These are phyloP conservation scores for Bullera alba DNA, from an alignment of 768 basidiomycete genomes.

Conservation along the genomic window DNA sequence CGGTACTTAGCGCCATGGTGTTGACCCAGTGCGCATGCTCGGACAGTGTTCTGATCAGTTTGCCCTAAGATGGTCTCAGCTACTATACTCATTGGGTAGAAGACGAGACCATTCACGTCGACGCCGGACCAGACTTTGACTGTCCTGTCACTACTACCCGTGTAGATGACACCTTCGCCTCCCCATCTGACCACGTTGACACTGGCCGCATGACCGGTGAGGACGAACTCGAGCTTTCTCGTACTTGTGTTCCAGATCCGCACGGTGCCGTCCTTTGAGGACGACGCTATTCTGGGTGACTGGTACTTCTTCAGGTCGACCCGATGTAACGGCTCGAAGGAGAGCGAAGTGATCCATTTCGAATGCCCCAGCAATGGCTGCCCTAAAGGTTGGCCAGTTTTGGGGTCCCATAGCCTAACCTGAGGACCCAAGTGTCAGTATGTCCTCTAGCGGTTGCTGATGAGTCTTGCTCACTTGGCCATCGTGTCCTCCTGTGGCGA, in stretches of 20 bases:
- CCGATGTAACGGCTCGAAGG: conserved; percentile 96
- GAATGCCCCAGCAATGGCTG: conserved; percentile 86
- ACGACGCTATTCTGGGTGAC: conserved; percentile 79
- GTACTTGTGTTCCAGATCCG: conserved; percentile 81
- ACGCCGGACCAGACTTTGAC: conserved; percentile 91
- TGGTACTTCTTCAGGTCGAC: conserved; percentile 49
- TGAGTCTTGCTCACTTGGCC: conserved; percentile 58
- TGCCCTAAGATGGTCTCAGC: conserved; percentile 55
- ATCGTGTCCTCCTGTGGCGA: conserved; percentile 92
- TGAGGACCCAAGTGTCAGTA: conserved; percentile 38
- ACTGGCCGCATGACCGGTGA: conserved; percentile 87
- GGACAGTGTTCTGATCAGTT: conserved; percentile 71
- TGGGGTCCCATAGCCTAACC: conserved; percentile 88
- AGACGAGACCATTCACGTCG: conserved; percentile 50
- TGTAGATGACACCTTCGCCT: conserved; percentile 83
- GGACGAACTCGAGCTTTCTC: conserved; percentile 67
- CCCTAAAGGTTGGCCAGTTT: conserved; percentile 78
- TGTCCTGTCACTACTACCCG: conserved; percentile 87
- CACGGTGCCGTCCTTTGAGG: conserved; percentile 92
- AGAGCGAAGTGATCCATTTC: conserved; percentile 90
- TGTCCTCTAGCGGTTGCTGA: background rate
- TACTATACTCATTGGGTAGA: background rate
- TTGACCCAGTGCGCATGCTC: conserved; percentile 99
- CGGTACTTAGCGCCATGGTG: conserved; percentile 87
- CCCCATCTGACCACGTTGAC: conserved; percentile 97